A percentile compares a stretch with the other conserved stretches of the same genome.
Conservation (phyloP, 257 asterid species). For the Nicotiana tomentosiformis region DNA sequence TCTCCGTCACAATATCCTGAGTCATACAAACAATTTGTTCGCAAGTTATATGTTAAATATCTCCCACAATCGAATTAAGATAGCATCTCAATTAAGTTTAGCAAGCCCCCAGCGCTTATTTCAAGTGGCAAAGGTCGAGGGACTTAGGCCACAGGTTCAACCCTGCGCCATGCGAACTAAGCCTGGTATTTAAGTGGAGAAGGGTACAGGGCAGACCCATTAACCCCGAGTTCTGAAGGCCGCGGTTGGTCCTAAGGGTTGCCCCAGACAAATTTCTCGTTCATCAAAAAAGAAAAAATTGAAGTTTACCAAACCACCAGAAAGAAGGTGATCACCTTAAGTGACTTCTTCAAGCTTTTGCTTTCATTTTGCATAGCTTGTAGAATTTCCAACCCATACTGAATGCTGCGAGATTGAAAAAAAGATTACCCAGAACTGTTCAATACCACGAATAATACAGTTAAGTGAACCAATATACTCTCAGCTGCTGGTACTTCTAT, state of each 20-base stretch:
- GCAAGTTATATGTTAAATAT: neutral
- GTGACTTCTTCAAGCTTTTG: conserved; percentile 72
- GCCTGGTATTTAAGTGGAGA: too few species aligned
- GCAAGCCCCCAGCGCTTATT: neutral
- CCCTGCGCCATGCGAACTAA: too few species aligned
- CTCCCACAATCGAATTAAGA: neutral
- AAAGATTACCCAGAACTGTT: neutral
- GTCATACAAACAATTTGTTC: conserved; percentile 15
- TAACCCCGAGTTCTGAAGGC: too few species aligned
- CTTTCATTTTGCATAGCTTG: conserved; percentile 60
- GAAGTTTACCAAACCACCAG: neutral
- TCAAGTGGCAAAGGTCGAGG: too few species aligned
- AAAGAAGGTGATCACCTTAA: conserved; percentile 47
- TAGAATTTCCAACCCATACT: conserved; percentile 55
- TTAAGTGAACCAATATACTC: neutral
- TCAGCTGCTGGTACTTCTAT: conserved; percentile 13
- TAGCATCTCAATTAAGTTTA: neutral
- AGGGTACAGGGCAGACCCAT: too few species aligned
- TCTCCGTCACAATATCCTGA: conserved; percentile 82
- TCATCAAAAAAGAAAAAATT: too few species aligned
- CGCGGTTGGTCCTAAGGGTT: too few species aligned
- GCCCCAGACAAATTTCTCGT: too few species aligned
- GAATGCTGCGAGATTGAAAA: conserved; percentile 49
- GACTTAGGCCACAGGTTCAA: too few species aligned
- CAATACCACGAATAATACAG: conserved; percentile 7